Evolutionary conservation across 2,329 filamentous ascomycete genomes (phyloP), one percentile per base, ranked within the genome.

Genomic region (Grosmannia huntii): DNA sequence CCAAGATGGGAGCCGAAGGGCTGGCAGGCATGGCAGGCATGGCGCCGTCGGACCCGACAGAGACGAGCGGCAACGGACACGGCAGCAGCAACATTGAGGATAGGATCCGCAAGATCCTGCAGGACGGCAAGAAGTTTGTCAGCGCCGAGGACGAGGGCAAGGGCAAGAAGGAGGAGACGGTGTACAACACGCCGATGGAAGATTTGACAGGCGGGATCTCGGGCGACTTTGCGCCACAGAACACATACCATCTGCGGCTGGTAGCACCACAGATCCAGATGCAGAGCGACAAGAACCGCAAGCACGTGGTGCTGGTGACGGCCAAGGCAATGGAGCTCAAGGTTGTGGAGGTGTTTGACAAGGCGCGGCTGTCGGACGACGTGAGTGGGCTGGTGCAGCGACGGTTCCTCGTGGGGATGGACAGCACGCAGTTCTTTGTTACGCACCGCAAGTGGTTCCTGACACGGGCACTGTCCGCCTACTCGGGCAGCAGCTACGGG

Each of bases 311-410:
- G 5, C 78, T 99, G n/a, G 85, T 97, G 53, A 94, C 92, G 3
- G 90, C 91, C 31, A 97, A 97, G 71, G 90, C 91, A 57, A 99
- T 99, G 90, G 91, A 97, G 70, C 82, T 97, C 59, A 97, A 97
- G 74, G 88, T 99, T 12, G 83, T 99, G 23, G 92, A 96, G 64
- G 92, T 99, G 66, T 96, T 97, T 87, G 94, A 99, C 73, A 96
- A 95, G 71, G 86, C 90, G 66, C 83, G 94, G 61, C 83, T 97
- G 59, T 91, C 85, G 53, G 94, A 99, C 69, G 86, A 89, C 64
- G 90, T 99, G 66, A 96, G 90, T 66, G 95, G 94, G 57, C 80
- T 99, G 52, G 92, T 99, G 1, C 95, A 99, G 69, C 87, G 91
- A 44, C 87, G 94, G 9, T 96, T 97, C 74, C 83, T 91, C 31